Evolutionary conservation across 345 rosid genomes (phyloP).

Genomic region (Raphanus raphanistrum): DNA sequence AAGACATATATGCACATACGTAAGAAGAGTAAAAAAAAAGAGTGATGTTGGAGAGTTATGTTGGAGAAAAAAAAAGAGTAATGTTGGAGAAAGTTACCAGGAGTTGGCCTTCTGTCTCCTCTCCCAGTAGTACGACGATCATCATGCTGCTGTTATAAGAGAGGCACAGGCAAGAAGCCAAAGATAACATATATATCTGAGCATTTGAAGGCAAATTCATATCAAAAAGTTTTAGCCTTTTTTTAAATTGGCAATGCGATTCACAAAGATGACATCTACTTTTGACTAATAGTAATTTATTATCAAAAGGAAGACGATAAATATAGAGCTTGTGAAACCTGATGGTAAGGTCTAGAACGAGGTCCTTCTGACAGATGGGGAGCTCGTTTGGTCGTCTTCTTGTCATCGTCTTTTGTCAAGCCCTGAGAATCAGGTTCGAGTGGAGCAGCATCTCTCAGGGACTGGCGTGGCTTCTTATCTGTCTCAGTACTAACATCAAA

Average conservation of each 20-base stretch:
- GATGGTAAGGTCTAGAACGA: constrained; percentile 61
- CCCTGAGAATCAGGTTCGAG: constrained; percentile 49
- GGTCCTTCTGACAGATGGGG: constrained; percentile 49
- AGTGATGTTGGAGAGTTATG: not conserved
- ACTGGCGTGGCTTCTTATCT: constrained; percentile 47
- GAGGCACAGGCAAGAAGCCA: constrained; percentile 84
- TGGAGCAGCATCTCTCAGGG: constrained; percentile 59
- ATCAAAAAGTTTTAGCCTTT: not conserved
- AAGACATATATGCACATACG: not conserved
- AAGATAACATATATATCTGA: constrained; percentile 54
- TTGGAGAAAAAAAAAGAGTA: not conserved
- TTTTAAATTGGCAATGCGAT: not conserved
- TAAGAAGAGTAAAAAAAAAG: not conserved
- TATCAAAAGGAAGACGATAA: not conserved
- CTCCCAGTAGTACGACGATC: constrained; percentile 64
- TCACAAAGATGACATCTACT: not conserved
- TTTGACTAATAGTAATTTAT: not conserved
- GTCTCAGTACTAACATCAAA: constrained; percentile 39
- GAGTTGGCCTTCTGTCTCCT: constrained; percentile 61
- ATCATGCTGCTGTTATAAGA: constrained; percentile 92
- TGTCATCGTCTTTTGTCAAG: constrained; percentile 46
- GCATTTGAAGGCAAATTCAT: constrained; percentile 46
- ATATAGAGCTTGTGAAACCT: constrained; percentile 44
- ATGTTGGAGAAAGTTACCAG: constrained; percentile 45
- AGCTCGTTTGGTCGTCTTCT: constrained; percentile 47